A percentile compares a stretch with the other conserved stretches of the same genome.
Evolutionary conservation across 1,284 basidiomycete species (phyloP).

Genomic region (Schizophyllum commune): DNA sequence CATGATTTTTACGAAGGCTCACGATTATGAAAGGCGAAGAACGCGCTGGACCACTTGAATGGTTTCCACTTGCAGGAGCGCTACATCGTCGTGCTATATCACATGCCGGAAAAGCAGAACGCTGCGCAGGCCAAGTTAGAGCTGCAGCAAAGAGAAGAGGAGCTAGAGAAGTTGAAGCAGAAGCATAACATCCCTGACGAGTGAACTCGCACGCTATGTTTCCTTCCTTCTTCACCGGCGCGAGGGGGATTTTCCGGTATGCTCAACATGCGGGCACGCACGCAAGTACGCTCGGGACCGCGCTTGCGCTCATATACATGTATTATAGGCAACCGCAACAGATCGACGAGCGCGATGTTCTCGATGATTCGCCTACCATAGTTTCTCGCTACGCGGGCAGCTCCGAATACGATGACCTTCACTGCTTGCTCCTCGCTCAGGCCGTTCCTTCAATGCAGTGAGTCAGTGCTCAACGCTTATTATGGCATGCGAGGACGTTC

Average conservation of each 20-base stretch:
- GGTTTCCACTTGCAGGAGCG: conserved; percentile 98
- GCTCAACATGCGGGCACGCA: no score
- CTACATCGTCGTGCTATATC: conserved; percentile 96
- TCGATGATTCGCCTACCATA: no score
- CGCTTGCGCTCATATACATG: neutral
- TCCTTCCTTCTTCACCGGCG: neutral
- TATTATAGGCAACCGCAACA: neutral
- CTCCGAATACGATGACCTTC: no score
- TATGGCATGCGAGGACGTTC: no score
- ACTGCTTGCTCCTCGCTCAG: no score
- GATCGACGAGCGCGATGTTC: no score
- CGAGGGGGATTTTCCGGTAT: no score
- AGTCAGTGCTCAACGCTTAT: no score
- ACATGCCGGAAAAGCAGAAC: conserved; percentile 94
- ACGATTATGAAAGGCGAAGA: conserved; percentile 64
- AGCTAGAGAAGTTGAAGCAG: conserved; percentile 82
- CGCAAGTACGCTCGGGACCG: no score
- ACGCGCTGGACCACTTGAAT: conserved; percentile 93
- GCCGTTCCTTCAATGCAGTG: no score
- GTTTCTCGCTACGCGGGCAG: no score
- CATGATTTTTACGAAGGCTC: neutral
- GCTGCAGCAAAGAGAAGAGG: conserved; percentile 86
- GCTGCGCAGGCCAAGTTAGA: conserved; percentile 91
- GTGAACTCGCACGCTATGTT: conserved; percentile 22
- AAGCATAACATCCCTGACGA: conserved; percentile 76